Base-by-base conservation (phyloP, 805 yeast genomes). In the Clavispora phyllophila region DNA sequence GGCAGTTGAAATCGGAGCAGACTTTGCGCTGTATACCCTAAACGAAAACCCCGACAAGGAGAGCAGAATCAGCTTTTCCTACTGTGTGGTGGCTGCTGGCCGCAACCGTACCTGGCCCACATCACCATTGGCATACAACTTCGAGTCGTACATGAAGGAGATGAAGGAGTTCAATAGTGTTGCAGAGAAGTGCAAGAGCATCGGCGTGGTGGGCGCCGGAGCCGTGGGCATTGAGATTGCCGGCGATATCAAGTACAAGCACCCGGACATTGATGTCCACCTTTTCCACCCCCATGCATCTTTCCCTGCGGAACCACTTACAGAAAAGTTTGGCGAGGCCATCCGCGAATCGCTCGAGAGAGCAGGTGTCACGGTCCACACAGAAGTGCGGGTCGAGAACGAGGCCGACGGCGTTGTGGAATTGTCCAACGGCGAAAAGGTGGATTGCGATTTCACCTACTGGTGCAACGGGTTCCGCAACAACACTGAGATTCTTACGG, bases 91-190 rank as follows among this genome's bases (percentile, higher is more conserved):
- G 40, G 76, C 80, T 5, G 57, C 75, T 2, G 82, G 82, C 1
- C 61, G 81, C 53, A 62, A 75, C 40, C 59, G 82, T 46, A 59
- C 61, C 33, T 76, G 79, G 79, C 82, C 82, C 12, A 68, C 74
- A 28, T 75, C 76, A 27, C 82, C 81, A 3, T 52, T 60, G n/a
- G 78, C 72, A 0, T 50, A 48, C 36, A 68, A 70, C 10, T 58
- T 53, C 39, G 61, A 62, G 14, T 55, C 53, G 7, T 76, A 62
- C 48, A 43, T 68, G 22, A 44, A 55, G 15, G 82, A 78, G 48
- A 75, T 77, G 78, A 39, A 44, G 4, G 49, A 53, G 17, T 61
- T 66, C 29, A 50, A 51, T 22, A 48, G 51, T 1, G 54, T 57
- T n/a, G 63, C 77, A 37, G 56, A 54, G 13, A 35, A 44, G 3